phyloP scores from a whole-genome alignment of 2,329 filamentous ascomycete species.

The Fusarium cicatricum region DNA sequence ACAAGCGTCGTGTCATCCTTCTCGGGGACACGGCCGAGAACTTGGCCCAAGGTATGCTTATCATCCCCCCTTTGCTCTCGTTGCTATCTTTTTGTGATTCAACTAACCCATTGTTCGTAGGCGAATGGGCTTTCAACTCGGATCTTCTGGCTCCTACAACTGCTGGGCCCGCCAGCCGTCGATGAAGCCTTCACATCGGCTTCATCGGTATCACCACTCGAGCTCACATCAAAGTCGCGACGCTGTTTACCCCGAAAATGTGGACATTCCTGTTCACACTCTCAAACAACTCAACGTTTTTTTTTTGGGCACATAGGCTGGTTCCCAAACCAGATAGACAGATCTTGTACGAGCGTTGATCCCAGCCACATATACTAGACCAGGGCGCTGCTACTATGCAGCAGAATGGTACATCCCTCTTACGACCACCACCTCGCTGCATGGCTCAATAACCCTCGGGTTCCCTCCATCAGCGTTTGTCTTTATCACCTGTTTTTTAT shows the following conservation, averaged over 20 bases:
- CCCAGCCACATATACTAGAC: slow-evolving; percentile 16
- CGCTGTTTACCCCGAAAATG: neutral
- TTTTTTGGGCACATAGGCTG: slow-evolving; percentile 1
- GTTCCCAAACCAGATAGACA: slow-evolving; percentile 1
- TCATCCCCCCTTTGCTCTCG: neutral
- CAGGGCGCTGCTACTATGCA: slow-evolving; percentile 6
- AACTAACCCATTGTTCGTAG: slow-evolving; percentile 46
- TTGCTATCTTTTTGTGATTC: slow-evolving; percentile 38
- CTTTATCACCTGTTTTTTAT: slow-evolving; percentile 22
- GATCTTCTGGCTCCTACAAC: slow-evolving; percentile 35
- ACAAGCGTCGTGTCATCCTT: slow-evolving; percentile 87
- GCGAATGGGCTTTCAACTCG: slow-evolving; percentile 57
- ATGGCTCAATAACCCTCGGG: slow-evolving; percentile 3
- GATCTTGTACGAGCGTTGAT: slow-evolving; percentile 6
- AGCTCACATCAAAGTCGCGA: neutral
- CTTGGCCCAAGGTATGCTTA: slow-evolving; percentile 75
- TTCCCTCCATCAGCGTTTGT: slow-evolving; percentile 12
- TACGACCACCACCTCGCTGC: neutral
- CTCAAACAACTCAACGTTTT: neutral
- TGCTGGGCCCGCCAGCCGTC: slow-evolving; percentile 35
- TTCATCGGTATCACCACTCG: neutral
- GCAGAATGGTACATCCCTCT: neutral
- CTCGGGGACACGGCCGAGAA: slow-evolving; percentile 94
- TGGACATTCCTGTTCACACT: neutral
- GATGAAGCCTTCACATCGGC: slow-evolving; percentile 15